Base-by-base conservation (phyloP, 73 alveolate species). In the Stentor roeselii region DNA sequence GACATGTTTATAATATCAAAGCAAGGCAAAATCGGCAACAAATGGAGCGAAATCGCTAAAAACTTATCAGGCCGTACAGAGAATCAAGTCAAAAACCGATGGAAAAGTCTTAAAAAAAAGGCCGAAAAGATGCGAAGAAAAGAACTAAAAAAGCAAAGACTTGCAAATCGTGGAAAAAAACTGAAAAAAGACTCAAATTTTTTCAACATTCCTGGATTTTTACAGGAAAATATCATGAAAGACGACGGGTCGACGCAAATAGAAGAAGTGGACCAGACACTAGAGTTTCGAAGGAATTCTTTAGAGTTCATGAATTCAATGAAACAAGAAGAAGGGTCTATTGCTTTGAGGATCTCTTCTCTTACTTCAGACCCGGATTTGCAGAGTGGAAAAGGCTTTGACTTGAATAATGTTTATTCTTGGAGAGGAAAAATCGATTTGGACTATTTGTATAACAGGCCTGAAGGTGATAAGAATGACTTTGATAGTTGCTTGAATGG, bases 1-100 rank as follows among this genome's bases (percentile, higher is more conserved):
- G 98, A 94, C 82, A 84, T 14, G 6, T n/a, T 61, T 61, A 61
- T 61, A 50, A 21, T 50, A 11, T 21, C 6, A 50, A 50, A 50
- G 67, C 67, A 50, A 21, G 6, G 30, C 21, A 6, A 11, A 50
- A 6, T 50, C 6, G 84, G 84, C 0, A 37, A 76, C 6, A 14
- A 30, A n/a, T 76, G 84, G 84, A 37, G 41, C 76, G 15, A 1
- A 76, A 76, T 76, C 39, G 42, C 84, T 15, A 76, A 76, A 39
- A 37, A 37, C n/a, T n/a, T 76, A 67, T 14, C 78, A 37, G 84
- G 84, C n/a, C 32, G 84, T 15, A 76, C 84, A 15, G 84, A 76
- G n/a, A 76, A 76, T 39, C 30, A 27, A 1, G 74, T 76, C 21
- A 76, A 76, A 76, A 76, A 76, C 67, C 27, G 84, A 21, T 76